These are phyloP conservation scores for Colletotrichum lentis DNA, from an alignment of 2,329 filamentous ascomycete species.

Conservation along the genomic window DNA sequence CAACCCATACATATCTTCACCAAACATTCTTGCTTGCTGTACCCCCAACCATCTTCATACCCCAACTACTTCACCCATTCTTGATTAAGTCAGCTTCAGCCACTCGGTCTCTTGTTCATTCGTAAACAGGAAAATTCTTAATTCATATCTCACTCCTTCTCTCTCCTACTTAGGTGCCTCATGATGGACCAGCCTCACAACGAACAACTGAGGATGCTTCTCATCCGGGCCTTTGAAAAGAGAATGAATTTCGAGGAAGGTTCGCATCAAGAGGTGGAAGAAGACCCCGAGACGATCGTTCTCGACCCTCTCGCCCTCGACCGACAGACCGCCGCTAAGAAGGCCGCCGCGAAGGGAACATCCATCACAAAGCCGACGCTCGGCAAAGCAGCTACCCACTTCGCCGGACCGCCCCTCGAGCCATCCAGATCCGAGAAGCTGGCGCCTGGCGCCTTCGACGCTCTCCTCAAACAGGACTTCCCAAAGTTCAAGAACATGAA, in stretches of 20 bases:
- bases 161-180: too few relatives aligned
- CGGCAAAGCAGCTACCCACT: not conserved
- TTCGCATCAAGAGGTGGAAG: not conserved
- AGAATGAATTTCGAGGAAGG: slow-evolving; percentile 18
- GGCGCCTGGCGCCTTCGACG: slow-evolving; percentile 20
- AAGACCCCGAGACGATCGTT: not conserved
- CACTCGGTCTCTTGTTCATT: not conserved
- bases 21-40: not conserved
- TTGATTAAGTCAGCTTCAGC: too few relatives aligned
- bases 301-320: slow-evolving; percentile 26
- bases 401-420: slow-evolving; percentile 3
- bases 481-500: slow-evolving; percentile 27
- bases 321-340: slow-evolving; percentile 14
- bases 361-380: not conserved
- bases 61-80: not conserved
- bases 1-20: not conserved
- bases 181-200: not conserved
- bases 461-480: slow-evolving; percentile 24
- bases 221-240: slow-evolving; percentile 2
- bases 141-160: too few relatives aligned
- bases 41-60: too few relatives aligned
- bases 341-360: slow-evolving; percentile 18
- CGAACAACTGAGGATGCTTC: not conserved
- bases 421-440: slow-evolving; percentile 28
- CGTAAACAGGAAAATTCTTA: too few relatives aligned